Base-by-base conservation (phyloP, 2,329 filamentous ascomycete species). In the Botryotinia calthae region DNA sequence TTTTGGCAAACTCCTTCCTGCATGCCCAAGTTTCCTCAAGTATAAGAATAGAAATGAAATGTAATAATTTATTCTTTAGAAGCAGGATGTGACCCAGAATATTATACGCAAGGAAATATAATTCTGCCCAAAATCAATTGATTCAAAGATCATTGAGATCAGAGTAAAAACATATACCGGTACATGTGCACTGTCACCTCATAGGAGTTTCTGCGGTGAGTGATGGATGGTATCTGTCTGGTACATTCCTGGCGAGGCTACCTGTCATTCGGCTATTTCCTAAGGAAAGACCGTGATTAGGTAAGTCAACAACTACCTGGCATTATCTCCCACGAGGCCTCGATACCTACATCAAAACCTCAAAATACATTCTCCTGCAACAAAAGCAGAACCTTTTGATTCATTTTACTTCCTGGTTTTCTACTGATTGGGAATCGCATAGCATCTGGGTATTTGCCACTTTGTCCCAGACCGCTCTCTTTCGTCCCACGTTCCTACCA, bases 301-400 rank as follows among this genome's bases (percentile, higher is more conserved):
- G 63, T 72, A 72, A 72, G 70, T 56, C 63, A 61, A 51, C 31
- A 71, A 72, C 70, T 71, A 71, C 70, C 70, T 72, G 70, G 70
- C 70, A 72, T 72, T 68, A 72, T 72, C 64, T 72, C 70, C 48
- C 37, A 42, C 40, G 10, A 42, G 37, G 16, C 34, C 65, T 56
- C n/a, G 51, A 56, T 10, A 56, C 34, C 6, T 31, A 25, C 34
- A 68, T 56, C 65, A 28, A 67, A 56, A 28, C 48, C 37, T 68
- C 25, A 42, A 68, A 68, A 42, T 42, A 56, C 37, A 68, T 31
- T 56, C 65, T 68, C 37, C 37, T 42, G n/a, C 28, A 51, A 18
- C 12, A 5, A 12, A 68, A 28, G 22, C 6, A 28, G 54, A 54
- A 25, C 46, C 16, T 14, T 56, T n/a, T 14, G 37, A 70, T 59